Evolutionary conservation across 1,284 basidiomycete genomes (phyloP).

Genomic region (Apiotrichum porosum): DNA sequence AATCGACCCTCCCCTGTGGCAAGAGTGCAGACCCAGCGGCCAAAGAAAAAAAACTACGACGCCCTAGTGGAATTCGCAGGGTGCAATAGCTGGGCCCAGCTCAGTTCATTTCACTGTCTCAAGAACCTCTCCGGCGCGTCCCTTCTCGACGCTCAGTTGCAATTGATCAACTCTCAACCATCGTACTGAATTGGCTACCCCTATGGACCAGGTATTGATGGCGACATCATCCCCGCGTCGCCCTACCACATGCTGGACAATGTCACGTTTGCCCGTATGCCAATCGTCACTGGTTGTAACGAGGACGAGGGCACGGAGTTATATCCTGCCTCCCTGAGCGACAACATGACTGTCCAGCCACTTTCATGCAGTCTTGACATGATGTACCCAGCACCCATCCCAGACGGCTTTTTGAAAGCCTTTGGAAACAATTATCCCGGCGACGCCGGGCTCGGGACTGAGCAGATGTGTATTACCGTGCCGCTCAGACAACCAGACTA

Average conservation of each 20-base stretch:
- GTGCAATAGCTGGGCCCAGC: conserved; percentile 6
- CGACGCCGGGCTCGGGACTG: conserved; percentile 26
- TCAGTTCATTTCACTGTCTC: conserved; percentile 40
- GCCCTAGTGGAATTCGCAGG: conserved; percentile 24
- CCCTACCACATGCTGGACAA: conserved; percentile 15
- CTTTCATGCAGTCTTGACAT: too few species aligned
- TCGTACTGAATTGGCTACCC: too few species aligned
- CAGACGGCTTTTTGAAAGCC: conserved; percentile 11
- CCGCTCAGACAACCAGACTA: too few species aligned
- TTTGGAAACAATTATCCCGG: conserved; percentile 31
- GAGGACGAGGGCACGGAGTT: conserved; percentile 23
- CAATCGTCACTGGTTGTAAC: conserved; percentile 28
- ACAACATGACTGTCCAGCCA: too few species aligned
- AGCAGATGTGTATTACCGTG: too few species aligned
- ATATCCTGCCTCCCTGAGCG: conserved; percentile 3
- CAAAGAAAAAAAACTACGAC: conserved; percentile 27
- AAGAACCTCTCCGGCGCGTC: conserved; percentile 24
- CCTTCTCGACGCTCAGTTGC: conserved; percentile 30
- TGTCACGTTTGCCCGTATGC: conserved; percentile 20
- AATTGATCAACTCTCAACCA: neutral
- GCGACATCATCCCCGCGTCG: conserved; percentile 17
- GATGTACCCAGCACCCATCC: conserved; percentile 17
- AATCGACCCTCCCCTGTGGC: conserved; percentile 32
- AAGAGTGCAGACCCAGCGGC: conserved; percentile 22
- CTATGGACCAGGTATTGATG: conserved; percentile 20